Conservation (phyloP, 202 grass and related monocot genomes). For the Bolboschoenoplectus hybrid region DNA sequence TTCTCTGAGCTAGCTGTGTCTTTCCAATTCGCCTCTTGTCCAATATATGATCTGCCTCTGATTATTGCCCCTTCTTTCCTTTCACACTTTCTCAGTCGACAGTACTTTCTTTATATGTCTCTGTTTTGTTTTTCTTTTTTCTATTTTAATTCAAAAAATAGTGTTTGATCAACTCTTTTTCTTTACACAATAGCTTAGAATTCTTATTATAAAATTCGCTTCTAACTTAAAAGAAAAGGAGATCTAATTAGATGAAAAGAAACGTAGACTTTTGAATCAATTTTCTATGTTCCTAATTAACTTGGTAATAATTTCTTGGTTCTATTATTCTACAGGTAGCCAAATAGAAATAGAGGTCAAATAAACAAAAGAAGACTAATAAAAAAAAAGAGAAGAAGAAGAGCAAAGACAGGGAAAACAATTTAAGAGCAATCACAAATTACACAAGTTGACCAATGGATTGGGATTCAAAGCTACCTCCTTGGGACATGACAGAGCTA, state of each 20-base stretch:
- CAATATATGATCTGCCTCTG: conserved; percentile 22
- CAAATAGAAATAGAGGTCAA: conserved; percentile 31
- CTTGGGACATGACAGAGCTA: conserved; percentile 51
- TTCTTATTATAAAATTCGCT: not conserved
- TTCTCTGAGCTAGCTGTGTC: conserved; percentile 30
- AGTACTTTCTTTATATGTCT: conserved; percentile 19
- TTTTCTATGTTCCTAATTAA: not conserved
- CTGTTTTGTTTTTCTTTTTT: not conserved
- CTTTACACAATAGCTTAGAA: not conserved
- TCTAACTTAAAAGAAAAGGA: not conserved
- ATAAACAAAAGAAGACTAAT: conserved; percentile 16
- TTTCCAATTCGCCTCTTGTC: conserved; percentile 34
- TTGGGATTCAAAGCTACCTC: conserved; percentile 45
- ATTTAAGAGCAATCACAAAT: conserved; percentile 1
- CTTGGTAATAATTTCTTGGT: conserved; percentile 33
- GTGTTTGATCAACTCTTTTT: not conserved
- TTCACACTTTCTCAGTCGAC: conserved; percentile 26
- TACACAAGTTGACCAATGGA: conserved; percentile 41
- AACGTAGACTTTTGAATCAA: conserved; percentile 10
- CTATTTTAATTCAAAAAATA: not conserved
- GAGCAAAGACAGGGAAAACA: not conserved
- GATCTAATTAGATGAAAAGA: not conserved
- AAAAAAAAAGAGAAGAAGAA: not conserved
- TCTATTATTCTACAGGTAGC: conserved; percentile 32
- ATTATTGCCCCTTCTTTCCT: not conserved